These are phyloP conservation scores for Saposhnikovia divaricata DNA, from an alignment of 129 eudicot species.

Conservation along the genomic window DNA sequence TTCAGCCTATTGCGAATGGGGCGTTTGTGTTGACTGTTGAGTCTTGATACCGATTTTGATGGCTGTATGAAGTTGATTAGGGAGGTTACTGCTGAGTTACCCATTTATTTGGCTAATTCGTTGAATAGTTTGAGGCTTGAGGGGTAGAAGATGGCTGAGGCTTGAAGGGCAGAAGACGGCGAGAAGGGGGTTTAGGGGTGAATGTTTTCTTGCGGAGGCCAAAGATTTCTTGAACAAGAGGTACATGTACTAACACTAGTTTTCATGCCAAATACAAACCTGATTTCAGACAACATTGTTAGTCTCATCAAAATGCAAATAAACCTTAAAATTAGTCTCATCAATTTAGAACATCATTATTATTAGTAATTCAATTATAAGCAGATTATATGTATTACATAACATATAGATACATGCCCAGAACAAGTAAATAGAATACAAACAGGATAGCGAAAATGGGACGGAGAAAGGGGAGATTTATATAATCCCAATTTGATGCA, in stretches of 20 bases:
- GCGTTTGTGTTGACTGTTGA: constrained; percentile 71
- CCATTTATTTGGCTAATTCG: constrained; percentile 67
- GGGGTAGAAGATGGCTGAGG: constrained; percentile 66
- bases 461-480: constrained; percentile 33
- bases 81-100: constrained; percentile 58
- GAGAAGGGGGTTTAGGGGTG: constrained; percentile 50
- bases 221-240: constrained; percentile 82
- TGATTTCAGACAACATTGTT: constrained; percentile 12
- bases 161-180: constrained; percentile 19
- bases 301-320: no score
- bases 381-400: not conserved
- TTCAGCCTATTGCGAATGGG: constrained; percentile 69
- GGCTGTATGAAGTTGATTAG: constrained; percentile 69
- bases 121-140: constrained; percentile 68
- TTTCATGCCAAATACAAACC: constrained; percentile 91
- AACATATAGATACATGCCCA: constrained; percentile 13
- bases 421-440: constrained; percentile 28
- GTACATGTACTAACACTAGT: constrained; percentile 70
- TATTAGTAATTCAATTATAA: not conserved
- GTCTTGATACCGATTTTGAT: constrained; percentile 79
- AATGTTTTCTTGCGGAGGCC: constrained; percentile 56
- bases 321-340: not conserved
- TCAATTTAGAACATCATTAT: no score
- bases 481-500: constrained; percentile 12
- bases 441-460: constrained; percentile 40